A percentile compares a stretch with the other conserved stretches of the same genome.
Evolutionary conservation across 192 early-diverging fungal species (phyloP).

Genomic region (Funneliformis mosseae): DNA sequence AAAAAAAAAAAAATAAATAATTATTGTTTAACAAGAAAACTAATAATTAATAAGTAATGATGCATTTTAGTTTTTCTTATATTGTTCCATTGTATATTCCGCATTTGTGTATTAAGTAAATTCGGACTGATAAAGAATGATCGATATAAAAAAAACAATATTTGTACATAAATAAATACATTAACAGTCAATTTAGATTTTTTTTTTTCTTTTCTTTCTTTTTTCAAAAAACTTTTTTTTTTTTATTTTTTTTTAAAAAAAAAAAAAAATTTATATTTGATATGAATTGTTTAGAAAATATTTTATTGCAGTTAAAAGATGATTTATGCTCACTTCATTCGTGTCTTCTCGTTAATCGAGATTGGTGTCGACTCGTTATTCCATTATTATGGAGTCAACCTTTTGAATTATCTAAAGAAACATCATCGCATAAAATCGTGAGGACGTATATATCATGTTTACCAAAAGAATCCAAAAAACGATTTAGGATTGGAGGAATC

Average conservation of each 20-base stretch:
- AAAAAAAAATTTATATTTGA: not conserved
- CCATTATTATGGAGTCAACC: slow-evolving; percentile 12
- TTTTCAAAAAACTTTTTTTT: not conserved
- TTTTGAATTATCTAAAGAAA: not conserved
- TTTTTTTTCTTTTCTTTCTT: not conserved
- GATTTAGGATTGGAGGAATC: not conserved
- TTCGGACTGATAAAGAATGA: not conserved
- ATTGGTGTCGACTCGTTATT: not conserved
- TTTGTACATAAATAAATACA: not conserved
- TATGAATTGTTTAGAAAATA: not conserved
- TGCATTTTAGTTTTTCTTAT: not conserved
- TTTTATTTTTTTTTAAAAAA: not conserved
- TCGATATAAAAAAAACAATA: not conserved
- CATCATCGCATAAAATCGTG: not conserved
- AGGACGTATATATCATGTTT: not conserved
- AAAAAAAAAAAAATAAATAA: not conserved
- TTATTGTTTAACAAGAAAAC: too few relatives aligned
- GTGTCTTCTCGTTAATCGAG: not conserved
- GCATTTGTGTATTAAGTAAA: not conserved
- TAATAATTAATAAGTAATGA: not conserved
- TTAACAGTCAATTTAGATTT: too few relatives aligned
- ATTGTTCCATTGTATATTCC: not conserved
- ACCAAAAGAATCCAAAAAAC: not conserved
- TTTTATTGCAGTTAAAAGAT: not conserved
- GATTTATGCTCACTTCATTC: not conserved